phyloP scores from a whole-genome alignment of 192 early-diverging fungal species.

The Obelidium mucronatum region DNA sequence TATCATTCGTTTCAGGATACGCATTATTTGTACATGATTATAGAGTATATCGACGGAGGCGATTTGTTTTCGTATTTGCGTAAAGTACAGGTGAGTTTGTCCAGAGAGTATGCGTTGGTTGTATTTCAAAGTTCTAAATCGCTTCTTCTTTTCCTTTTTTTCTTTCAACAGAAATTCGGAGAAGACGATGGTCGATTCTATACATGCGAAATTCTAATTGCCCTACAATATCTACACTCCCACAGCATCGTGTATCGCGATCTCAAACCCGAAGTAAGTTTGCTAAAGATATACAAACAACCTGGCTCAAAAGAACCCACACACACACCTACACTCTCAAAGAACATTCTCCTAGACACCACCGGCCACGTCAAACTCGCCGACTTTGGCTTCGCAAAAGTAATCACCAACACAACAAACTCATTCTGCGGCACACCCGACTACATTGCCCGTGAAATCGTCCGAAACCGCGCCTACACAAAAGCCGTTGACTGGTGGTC shows the following conservation, averaged over 20 bases:
- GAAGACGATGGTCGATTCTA: slow-evolving; percentile 81
- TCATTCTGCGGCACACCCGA: slow-evolving; percentile 99
- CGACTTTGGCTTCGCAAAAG: slow-evolving; percentile 96
- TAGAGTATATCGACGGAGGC: slow-evolving; percentile 67
- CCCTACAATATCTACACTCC: slow-evolving; percentile 81
- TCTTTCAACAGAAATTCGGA: slow-evolving; percentile 61
- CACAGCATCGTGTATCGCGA: slow-evolving; percentile 82
- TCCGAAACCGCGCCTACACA: slow-evolving; percentile 86
- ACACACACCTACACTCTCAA: too few relatives aligned
- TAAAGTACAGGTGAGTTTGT: slow-evolving; percentile 47
- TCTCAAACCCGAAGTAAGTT: slow-evolving; percentile 74
- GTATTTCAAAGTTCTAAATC: too few relatives aligned
- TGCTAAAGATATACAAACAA: too few relatives aligned
- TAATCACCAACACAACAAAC: slow-evolving; percentile 87
- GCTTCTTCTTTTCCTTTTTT: not conserved
- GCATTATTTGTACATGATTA: slow-evolving; percentile 61
- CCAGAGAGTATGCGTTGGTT: not conserved
- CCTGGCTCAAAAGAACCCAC: too few relatives aligned
- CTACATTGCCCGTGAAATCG: slow-evolving; percentile 92
- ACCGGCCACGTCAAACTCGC: slow-evolving; percentile 94
- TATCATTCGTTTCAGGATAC: slow-evolving; percentile 62
- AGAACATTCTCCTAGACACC: slow-evolving; percentile 94
- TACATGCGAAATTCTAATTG: slow-evolving; percentile 75
- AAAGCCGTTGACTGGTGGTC: slow-evolving; percentile 99
- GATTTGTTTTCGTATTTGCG: slow-evolving; percentile 60